These are phyloP conservation scores for Citrus hindsii DNA, from an alignment of 345 rosid species.

Conservation along the genomic window DNA sequence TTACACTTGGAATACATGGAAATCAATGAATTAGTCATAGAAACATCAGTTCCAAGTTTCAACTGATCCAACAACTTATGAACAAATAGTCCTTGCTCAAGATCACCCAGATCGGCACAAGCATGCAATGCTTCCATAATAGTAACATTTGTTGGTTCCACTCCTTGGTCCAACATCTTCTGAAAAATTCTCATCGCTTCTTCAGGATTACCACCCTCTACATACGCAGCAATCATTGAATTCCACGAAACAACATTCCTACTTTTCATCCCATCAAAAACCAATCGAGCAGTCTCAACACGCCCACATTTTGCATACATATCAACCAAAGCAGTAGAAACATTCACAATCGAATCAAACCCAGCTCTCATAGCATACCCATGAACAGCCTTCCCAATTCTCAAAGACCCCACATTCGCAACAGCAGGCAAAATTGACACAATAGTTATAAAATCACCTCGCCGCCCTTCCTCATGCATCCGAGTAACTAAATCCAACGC, in stretches of 20 bases:
- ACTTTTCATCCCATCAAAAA: conserved; percentile 54
- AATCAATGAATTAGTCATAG: conserved; percentile 72
- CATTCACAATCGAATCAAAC: conserved; percentile 55
- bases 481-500: conserved; percentile 56
- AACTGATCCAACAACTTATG: conserved; percentile 46
- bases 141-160: conserved; percentile 65
- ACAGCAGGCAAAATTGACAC: conserved; percentile 76
- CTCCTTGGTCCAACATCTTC: conserved; percentile 64
- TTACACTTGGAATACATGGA: conserved; percentile 80
- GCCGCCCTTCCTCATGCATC: conserved; percentile 59
- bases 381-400: conserved; percentile 62
- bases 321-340: conserved; percentile 65
- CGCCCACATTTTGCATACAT: conserved; percentile 72
- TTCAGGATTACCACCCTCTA: conserved; percentile 53
- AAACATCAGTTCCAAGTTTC: conserved; percentile 47
- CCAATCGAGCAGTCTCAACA: conserved; percentile 40
- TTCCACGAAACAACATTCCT: conserved; percentile 80
- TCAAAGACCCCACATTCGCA: conserved; percentile 39
- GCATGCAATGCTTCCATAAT: conserved; percentile 67
- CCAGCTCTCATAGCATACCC: conserved; percentile 60
- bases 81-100: conserved; percentile 52
- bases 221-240: conserved; percentile 84
- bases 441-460: conserved; percentile 64
- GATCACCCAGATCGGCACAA: conserved; percentile 67
- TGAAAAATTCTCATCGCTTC: conserved; percentile 57